phyloP scores from a whole-genome alignment of 1,139 yeast species.

The Taiozyma sp. region DNA sequence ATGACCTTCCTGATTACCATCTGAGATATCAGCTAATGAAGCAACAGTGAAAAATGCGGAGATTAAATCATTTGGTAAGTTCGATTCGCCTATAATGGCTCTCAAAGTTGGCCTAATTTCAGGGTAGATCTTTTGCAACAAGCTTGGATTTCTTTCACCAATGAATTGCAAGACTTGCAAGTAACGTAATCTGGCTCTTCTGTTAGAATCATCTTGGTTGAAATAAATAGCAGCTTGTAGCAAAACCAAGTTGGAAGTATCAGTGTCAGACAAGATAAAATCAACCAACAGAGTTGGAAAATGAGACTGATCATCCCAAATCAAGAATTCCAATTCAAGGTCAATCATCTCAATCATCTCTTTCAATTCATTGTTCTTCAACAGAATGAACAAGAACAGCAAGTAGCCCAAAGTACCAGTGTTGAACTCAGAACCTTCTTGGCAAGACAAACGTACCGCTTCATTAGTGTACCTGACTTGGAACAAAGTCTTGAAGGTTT shows the following conservation, averaged over 20 bases:
- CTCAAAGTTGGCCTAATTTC: conserved; percentile 38
- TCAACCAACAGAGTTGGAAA: conserved; percentile 47
- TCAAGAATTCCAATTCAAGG: conserved; percentile 30
- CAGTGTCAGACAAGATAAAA: conserved; percentile 38
- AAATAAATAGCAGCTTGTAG: conserved; percentile 51
- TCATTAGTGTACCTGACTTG: conserved; percentile 38
- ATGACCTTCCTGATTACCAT: conserved; percentile 25
- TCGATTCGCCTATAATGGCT: conserved; percentile 26
- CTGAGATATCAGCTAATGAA: conserved; percentile 26
- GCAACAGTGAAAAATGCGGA: conserved; percentile 29
- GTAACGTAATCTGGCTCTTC: conserved; percentile 47
- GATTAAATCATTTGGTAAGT: conserved; percentile 24
- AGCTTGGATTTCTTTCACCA: conserved; percentile 31
- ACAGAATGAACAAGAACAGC: conserved; percentile 48
- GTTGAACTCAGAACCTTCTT: conserved; percentile 9
- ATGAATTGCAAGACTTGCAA: conserved; percentile 43
- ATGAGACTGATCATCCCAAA: conserved; percentile 31
- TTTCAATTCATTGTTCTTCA: conserved; percentile 44
- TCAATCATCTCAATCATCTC: conserved; percentile 43
- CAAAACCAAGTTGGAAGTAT: conserved; percentile 41
- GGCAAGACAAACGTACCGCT: conserved; percentile 1
- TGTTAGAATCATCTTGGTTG: conserved; percentile 44
- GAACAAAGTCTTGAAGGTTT: conserved; percentile 45
- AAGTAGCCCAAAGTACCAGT: conserved; percentile 39
- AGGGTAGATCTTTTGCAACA: conserved; percentile 42